Evolutionary conservation across 2,329 filamentous ascomycete genomes (phyloP).

Genomic region (Huntiella savannae): DNA sequence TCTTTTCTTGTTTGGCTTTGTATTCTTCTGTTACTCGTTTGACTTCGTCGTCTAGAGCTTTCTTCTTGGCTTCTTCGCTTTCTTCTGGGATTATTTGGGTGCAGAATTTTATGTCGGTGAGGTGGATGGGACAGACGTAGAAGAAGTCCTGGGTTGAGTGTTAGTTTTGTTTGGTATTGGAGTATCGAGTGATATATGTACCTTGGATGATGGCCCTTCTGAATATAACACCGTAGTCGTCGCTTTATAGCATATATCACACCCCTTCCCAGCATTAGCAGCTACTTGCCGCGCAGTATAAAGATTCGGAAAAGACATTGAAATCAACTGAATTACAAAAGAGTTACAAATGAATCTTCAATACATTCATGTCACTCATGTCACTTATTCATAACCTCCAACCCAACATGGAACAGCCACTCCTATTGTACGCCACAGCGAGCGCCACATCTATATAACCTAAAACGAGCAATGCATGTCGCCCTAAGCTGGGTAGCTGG

Average conservation of each 20-base stretch:
- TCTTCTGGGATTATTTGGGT: conserved; percentile 52
- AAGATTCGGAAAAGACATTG: conserved; percentile 49
- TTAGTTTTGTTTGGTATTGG: background rate
- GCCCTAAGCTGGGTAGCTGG: no score
- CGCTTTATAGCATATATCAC: conserved; percentile 81
- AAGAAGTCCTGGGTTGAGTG: conserved; percentile 52
- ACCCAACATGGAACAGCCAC: no score
- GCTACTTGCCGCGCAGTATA: conserved; percentile 79
- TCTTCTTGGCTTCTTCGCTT: conserved; percentile 25
- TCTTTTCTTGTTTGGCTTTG: conserved; percentile 50
- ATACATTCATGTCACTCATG: no score
- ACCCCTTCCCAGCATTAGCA: conserved; percentile 63
- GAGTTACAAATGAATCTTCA: no score
- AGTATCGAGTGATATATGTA: background rate
- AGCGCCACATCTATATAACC: no score
- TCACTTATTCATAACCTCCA: no score
- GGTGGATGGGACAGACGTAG: conserved; percentile 67
- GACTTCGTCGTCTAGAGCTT: conserved; percentile 44
- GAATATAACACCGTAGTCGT: conserved; percentile 64
- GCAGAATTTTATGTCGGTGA: conserved; percentile 70
- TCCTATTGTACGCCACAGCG: no score
- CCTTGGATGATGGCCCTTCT: conserved; percentile 10
- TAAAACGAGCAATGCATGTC: no score
- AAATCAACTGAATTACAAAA: no score
- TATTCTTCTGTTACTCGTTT: conserved; percentile 56